Base-by-base conservation (phyloP, 2,329 filamentous ascomycete genomes). In the Verticillium alfalfae region DNA sequence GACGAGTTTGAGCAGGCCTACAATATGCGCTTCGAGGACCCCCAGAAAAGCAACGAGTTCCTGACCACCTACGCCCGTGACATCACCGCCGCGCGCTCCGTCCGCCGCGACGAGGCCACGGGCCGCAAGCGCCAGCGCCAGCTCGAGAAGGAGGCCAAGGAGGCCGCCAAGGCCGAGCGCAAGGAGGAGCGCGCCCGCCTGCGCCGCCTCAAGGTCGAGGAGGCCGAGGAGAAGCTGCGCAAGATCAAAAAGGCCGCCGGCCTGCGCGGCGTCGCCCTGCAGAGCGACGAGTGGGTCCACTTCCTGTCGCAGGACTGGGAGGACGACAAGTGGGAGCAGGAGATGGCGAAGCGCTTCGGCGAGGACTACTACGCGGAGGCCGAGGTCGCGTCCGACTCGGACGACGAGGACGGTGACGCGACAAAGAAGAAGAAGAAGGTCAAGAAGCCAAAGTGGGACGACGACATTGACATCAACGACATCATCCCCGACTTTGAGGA, bases 401-500 rank as follows among this genome's bases (percentile, higher is more conserved):
- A 80, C 3, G 83, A 84, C 16, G 82, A 83, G 26, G 78, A 81
- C n/a, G 85, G 70, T 65, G 74, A 77, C 18, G 26, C 26, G 26
- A 31, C 26, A 31, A 87, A 85, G 72, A 87, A 85, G 71, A 87
- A 86, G 67, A 88, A 83, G 70, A 82, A 82, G 66, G 77, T 84
- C 10, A 92, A 91, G 81, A 96, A 96, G 78, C 92, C 92, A 10
- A 91, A 87, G 65, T 99, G 94, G 90, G 92, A 97, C 69, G 93
- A 98, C 70, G 95, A 99, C 72, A 97, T 99, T 69, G 93, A 98
- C 72, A 98, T 99, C 78, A 92, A 90, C 64, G 94, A 97, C 73
- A 83, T 97, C 58, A 79, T 97, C 34, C 93, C 92, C 1, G 92
- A 96, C 64, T 97, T 96, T 71, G 86, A 91, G 22, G 90, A 92